Conservation (phyloP, 179 eudicot genomes). For the Silene vulgaris region DNA sequence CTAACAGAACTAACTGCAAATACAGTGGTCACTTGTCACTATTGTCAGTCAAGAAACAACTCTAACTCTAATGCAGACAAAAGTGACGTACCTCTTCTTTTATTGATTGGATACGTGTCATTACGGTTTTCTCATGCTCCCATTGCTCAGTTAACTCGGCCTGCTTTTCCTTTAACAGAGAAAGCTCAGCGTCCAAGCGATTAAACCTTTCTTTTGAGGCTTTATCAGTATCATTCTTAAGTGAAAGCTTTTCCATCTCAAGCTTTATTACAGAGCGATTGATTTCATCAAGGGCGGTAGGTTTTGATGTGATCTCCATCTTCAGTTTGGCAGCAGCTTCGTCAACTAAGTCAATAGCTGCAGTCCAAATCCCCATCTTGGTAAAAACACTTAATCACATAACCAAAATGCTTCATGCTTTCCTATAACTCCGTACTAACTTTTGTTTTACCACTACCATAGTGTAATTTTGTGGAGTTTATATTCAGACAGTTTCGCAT, state of each 20-base stretch:
- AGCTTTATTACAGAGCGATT: slow-evolving; percentile 79
- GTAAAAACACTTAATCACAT: slow-evolving; percentile 13
- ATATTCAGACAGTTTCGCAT: too few species aligned
- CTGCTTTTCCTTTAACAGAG: slow-evolving; percentile 70
- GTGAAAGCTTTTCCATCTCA: slow-evolving; percentile 96
- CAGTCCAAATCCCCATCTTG: slow-evolving; percentile 21
- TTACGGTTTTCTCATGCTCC: slow-evolving; percentile 87
- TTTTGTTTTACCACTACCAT: too few species aligned
- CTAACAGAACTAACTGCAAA: neutral
- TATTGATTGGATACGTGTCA: slow-evolving; percentile 82
- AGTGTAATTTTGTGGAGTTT: too few species aligned
- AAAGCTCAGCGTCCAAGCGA: slow-evolving; percentile 74
- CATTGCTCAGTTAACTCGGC: slow-evolving; percentile 75
- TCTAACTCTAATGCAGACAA: neutral
- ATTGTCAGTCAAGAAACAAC: neutral
- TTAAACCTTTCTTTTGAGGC: slow-evolving; percentile 87
- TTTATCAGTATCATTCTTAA: slow-evolving; percentile 80
- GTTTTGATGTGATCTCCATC: slow-evolving; percentile 97
- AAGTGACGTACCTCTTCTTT: slow-evolving; percentile 71
- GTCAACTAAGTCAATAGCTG: slow-evolving; percentile 96
- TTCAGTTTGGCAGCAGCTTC: slow-evolving; percentile 98
- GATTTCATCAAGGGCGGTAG: slow-evolving; percentile 95
- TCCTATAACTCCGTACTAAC: neutral
- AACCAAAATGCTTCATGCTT: neutral
- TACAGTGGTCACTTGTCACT: too few species aligned